Evolutionary conservation across 208 protist species (phyloP), one percentile per base, ranked within the genome.

Genomic region (Herpetomonas muscarum): DNA sequence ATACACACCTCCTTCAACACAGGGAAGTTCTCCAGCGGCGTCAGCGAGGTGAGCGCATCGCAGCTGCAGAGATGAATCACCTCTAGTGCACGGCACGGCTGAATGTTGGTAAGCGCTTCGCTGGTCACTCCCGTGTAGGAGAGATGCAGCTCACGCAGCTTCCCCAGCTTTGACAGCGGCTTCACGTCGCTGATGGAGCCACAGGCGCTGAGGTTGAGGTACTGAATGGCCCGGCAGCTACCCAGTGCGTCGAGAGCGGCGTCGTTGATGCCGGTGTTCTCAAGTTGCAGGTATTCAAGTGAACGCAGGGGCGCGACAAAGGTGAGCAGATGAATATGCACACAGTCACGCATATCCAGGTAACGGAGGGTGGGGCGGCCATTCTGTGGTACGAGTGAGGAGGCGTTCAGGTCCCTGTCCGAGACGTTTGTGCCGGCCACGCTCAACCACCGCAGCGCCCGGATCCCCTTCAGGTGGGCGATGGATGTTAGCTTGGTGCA

Each of bases 1-100:
- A 70, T 32, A 17, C 51, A 39, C 21, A 85, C 47, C 56, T 74
- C 66, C 21, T 41, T 22, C 37, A 85, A 60, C 15, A 53, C 50
- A 32, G 51, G 61, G 0, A 85, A 53, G n/a, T 44, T 24, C 5
- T 47, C 46, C 22, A 92, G 28, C 9, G 61, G 68, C 32, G 36
- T 21, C 10, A 89, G 67, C 2, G 56, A 61, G 13, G 65, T 67
- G 6, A 92, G 54, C 24, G 55, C 39, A 24, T 47, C 32, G 55
- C 85, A 92, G 32, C 76, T 59, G 26, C 65, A 63, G 10, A 92
- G 52, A 57, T 89, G 73, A 0, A 92, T 31, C 48, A 76, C 61
- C 60, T 78, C 62, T 6, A 82, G 31, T 0, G 66, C 48, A 7
- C 37, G 42, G 4, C 59, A 69, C 25, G 30, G 13, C 19, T 49